phyloP scores from a whole-genome alignment of 2,329 filamentous ascomycete genomes.

The Clarireedia hainanense region DNA sequence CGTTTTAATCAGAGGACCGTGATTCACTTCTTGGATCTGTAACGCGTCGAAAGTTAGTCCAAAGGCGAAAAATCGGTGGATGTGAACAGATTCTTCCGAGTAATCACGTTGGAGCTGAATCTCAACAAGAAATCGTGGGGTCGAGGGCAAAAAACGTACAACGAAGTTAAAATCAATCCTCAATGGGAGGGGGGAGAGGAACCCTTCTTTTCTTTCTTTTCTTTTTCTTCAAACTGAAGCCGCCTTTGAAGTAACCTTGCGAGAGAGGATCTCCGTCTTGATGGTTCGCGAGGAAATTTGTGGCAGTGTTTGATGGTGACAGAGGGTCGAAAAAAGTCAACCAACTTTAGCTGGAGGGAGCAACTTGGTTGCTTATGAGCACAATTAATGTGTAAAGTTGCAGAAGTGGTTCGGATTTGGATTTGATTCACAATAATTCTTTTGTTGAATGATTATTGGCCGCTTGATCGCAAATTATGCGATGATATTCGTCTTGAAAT shows the following conservation, averaged over 20 bases:
- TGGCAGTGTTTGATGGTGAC: not conserved
- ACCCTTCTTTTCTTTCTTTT: too few relatives aligned
- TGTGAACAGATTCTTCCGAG: not conserved
- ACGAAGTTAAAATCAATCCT: conserved; percentile 6
- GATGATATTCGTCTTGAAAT: not conserved
- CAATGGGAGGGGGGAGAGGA: not conserved
- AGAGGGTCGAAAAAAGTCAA: not conserved
- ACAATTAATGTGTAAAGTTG: not conserved
- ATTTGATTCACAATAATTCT: not conserved
- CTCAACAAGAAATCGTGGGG: conserved; percentile 6
- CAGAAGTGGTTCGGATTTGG: not conserved
- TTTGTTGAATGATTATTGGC: not conserved
- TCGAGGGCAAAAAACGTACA: conserved; percentile 1
- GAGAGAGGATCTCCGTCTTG: not conserved
- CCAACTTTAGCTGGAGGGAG: not conserved
- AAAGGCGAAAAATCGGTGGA: not conserved
- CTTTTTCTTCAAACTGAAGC: not conserved
- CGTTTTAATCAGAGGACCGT: not conserved
- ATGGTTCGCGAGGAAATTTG: not conserved
- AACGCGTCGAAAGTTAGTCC: conserved; percentile 1
- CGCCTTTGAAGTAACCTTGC: not conserved
- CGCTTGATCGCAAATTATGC: not conserved
- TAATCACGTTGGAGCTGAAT: not conserved
- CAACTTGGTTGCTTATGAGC: not conserved
- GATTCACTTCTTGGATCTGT: conserved; percentile 4